phyloP scores from a whole-genome alignment of 768 basidiomycete genomes.

The Hemileccinum impolitum region DNA sequence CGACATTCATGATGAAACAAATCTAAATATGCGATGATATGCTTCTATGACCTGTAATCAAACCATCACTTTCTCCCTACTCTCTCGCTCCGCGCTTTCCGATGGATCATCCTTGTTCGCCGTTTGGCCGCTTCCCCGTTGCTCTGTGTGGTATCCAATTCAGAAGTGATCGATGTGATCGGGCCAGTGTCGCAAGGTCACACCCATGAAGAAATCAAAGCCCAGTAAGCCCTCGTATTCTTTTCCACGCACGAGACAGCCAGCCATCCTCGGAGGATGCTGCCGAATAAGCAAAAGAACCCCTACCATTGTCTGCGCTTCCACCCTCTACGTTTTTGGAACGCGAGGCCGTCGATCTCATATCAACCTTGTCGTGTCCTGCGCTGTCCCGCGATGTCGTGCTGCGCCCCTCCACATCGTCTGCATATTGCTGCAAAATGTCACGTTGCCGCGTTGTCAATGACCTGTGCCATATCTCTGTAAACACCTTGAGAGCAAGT shows the following conservation, averaged over 20 bases:
- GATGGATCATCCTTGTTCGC: constrained; percentile 31
- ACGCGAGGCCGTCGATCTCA: constrained; percentile 14
- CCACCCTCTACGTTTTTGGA: constrained; percentile 22
- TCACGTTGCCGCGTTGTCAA: constrained; percentile 81
- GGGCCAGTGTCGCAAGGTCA: constrained; percentile 31
- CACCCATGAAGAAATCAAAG: constrained; percentile 61
- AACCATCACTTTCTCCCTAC: constrained; percentile 50
- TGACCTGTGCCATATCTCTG: constrained; percentile 47
- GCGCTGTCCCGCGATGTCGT: constrained; percentile 13
- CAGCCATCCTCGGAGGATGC: constrained; percentile 56
- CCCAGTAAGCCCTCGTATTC: constrained; percentile 65
- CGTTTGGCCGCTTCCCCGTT: constrained; percentile 16
- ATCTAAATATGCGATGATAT: constrained; percentile 21
- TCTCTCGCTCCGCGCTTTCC: constrained; percentile 41
- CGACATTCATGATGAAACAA: constrained; percentile 15
- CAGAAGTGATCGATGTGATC: constrained; percentile 24
- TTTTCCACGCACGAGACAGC: constrained; percentile 68
- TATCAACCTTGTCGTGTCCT: constrained; percentile 17
- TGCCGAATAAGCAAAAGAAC: constrained; percentile 56
- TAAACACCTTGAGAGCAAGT: constrained; percentile 5
- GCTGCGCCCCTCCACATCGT: constrained; percentile 80
- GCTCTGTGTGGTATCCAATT: constrained; percentile 30
- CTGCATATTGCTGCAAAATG: constrained; percentile 85
- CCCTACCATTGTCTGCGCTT: constrained; percentile 63
- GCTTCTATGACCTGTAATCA: constrained; percentile 36